phyloP scores from a whole-genome alignment of 441 rosid species.

The Gossypium lobatum region DNA sequence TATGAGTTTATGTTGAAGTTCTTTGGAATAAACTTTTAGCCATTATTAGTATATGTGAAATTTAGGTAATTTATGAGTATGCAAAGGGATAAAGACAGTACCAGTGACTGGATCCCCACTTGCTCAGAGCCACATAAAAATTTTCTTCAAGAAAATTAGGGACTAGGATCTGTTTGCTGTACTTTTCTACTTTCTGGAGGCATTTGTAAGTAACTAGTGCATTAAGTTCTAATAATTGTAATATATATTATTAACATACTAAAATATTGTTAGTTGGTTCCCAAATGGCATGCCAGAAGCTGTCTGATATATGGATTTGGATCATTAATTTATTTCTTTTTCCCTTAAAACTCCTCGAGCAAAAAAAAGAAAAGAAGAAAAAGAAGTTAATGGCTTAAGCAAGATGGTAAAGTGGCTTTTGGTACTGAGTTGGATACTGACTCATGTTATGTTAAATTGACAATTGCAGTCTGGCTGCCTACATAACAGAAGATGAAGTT shows the following conservation, averaged over 20 bases:
- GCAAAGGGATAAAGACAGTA: not conserved
- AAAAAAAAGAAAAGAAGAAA: not conserved
- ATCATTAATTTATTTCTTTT: not conserved
- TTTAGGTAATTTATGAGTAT: not conserved
- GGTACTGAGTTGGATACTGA: slow-evolving; percentile 16
- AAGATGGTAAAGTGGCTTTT: not conserved
- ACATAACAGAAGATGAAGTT: slow-evolving; percentile 95
- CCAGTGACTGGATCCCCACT: not conserved
- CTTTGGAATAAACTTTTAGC: not conserved
- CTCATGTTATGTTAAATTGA: slow-evolving; percentile 14
- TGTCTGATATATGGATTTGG: not conserved
- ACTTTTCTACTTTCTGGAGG: not conserved
- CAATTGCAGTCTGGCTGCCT: slow-evolving; percentile 75
- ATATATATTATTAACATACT: not conserved
- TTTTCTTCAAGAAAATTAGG: not conserved
- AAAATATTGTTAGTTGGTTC: not conserved
- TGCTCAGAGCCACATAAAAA: not conserved
- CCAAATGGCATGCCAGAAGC: not conserved
- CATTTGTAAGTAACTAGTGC: not conserved
- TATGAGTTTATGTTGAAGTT: not conserved
- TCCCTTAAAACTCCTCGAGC: not conserved
- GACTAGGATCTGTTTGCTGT: not conserved
- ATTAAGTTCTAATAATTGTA: not conserved
- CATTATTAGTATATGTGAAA: not conserved
- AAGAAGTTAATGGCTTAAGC: not conserved